Evolutionary conservation across 2,329 filamentous ascomycete species (phyloP).

Genomic region (Xylariaceae sp.): DNA sequence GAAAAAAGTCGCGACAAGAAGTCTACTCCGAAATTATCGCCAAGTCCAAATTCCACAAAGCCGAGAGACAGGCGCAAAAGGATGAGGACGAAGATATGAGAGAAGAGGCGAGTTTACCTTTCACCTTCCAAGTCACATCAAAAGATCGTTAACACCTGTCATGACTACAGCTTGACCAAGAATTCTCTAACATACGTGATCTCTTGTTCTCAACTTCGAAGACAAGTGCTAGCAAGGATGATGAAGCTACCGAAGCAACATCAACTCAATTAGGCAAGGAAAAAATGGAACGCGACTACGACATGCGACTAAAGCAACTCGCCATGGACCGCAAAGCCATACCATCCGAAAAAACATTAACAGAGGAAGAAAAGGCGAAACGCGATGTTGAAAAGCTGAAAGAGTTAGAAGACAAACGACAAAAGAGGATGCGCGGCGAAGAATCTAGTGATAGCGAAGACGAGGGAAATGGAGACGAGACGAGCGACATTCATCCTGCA

Average conservation of each 20-base stretch:
- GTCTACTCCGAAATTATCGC: constrained; percentile 98
- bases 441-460: constrained; percentile 39
- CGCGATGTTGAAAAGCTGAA: constrained; percentile 74
- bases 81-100: constrained; percentile 84
- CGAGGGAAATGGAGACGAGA: constrained; percentile 30
- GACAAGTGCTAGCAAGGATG: constrained; percentile 31
- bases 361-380: constrained; percentile 76
- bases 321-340: constrained; percentile 79
- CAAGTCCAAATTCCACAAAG: constrained; percentile 94
- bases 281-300: constrained; percentile 81
- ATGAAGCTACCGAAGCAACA: constrained; percentile 30
- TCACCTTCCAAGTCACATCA: neutral
- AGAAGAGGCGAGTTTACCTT: constrained; percentile 14
- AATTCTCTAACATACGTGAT: constrained; percentile 69
- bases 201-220: constrained; percentile 55
- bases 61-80: constrained; percentile 86
- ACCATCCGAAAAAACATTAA: constrained; percentile 85
- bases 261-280: constrained; percentile 56
- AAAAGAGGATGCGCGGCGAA: constrained; percentile 84
- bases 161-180: constrained; percentile 67
- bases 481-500: neutral
- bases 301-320: constrained; percentile 75
- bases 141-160: constrained; percentile 4
- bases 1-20: constrained; percentile 93
- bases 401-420: constrained; percentile 76